Percentiles rank a stretch among this genome's conserved stretches.
These are phyloP conservation scores for Hyphodiscus hymeniophilus DNA, from an alignment of 495 filamentous ascomycete genomes.

Conservation along the genomic window DNA sequence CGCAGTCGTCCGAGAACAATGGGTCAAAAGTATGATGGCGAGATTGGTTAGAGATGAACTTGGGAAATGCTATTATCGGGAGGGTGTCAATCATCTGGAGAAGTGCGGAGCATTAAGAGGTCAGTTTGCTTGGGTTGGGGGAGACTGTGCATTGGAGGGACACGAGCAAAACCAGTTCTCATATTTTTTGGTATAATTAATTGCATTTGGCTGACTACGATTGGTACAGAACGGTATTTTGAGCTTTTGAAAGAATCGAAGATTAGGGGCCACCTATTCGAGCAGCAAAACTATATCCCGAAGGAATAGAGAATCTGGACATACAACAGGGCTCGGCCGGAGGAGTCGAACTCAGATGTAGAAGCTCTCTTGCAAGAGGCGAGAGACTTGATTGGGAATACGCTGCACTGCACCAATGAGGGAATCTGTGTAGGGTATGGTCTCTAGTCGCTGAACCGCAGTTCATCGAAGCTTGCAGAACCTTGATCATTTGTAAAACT, in stretches of 20 bases:
- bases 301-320: conserved; percentile 25
- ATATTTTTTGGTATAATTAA: too few relatives aligned
- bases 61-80: conserved; percentile 87
- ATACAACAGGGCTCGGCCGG: too few relatives aligned
- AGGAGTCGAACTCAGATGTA: background rate
- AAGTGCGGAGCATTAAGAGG: conserved; percentile 91
- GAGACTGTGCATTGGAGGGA: background rate
- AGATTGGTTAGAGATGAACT: conserved; percentile 87
- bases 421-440: too few relatives aligned
- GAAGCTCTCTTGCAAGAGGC: background rate
- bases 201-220: background rate
- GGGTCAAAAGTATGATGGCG: conserved; percentile 97
- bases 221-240: conserved; percentile 74
- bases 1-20: conserved; percentile 90
- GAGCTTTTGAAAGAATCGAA: conserved; percentile 77
- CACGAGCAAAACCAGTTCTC: too few relatives aligned
- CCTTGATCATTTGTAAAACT: background rate
- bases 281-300: conserved; percentile 80
- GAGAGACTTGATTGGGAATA: background rate
- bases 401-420: too few relatives aligned
- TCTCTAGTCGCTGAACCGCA: too few relatives aligned
- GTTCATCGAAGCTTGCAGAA: background rate
- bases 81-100: conserved; percentile 96
- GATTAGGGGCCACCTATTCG: conserved; percentile 80
- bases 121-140: conserved; percentile 36